Percentiles rank a stretch among this genome's conserved stretches.
These are phyloP conservation scores for Rhizophora apiculata DNA, from an alignment of 345 rosid genomes.

Conservation along the genomic window DNA sequence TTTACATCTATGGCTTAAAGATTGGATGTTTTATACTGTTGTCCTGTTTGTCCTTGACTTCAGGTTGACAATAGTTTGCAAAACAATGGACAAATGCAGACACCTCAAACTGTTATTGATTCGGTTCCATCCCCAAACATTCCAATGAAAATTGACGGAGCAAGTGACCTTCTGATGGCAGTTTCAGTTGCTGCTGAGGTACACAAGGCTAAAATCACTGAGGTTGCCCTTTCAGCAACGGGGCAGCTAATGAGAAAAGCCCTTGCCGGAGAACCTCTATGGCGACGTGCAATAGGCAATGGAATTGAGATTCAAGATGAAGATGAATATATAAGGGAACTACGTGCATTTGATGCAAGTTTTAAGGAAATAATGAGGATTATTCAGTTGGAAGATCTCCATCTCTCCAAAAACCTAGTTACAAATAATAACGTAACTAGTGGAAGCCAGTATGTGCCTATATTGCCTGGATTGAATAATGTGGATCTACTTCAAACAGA, in stretches of 20 bases:
- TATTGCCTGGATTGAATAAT: background rate
- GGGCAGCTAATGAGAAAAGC: constrained; percentile 30
- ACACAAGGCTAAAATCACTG: constrained; percentile 20
- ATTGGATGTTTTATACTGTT: background rate
- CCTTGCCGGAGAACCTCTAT: constrained; percentile 27
- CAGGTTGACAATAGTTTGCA: background rate
- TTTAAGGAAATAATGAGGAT: constrained; percentile 26
- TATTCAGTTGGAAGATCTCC: constrained; percentile 21
- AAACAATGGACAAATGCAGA: background rate
- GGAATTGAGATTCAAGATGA: constrained; percentile 27
- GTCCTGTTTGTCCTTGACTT: background rate
- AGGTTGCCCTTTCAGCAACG: constrained; percentile 30
- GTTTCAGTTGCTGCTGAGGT: constrained; percentile 31
- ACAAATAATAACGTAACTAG: background rate
- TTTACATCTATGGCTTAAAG: no score
- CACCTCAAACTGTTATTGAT: constrained; percentile 13
- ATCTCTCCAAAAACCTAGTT: background rate
- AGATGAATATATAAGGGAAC: constrained; percentile 26
- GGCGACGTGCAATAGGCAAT: constrained; percentile 12
- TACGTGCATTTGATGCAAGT: constrained; percentile 19
- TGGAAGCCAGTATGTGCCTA: background rate
- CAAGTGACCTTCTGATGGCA: constrained; percentile 38
- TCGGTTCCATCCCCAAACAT: constrained; percentile 17
- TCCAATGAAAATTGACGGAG: constrained; percentile 10
- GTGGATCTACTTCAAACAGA: constrained; percentile 15